These are phyloP conservation scores for Closterium sp. DNA, from an alignment of 139 green algal species.

Conservation along the genomic window DNA sequence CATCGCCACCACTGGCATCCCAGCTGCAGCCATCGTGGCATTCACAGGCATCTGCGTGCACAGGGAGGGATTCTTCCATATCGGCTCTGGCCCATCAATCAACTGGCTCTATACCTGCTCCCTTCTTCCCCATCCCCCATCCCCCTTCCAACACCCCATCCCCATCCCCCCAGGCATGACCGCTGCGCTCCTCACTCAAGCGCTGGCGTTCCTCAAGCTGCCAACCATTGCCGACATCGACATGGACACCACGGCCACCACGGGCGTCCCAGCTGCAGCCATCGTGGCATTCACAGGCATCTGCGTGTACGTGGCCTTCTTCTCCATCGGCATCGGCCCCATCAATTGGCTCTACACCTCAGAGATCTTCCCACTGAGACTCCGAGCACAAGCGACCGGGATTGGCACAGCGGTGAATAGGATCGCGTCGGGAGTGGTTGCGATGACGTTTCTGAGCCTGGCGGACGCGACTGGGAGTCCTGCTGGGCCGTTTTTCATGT, in stretches of 20 bases:
- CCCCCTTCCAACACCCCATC: background rate
- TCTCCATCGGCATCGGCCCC: conserved; percentile 50
- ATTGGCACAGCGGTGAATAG: conserved; percentile 40
- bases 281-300: conserved; percentile 21
- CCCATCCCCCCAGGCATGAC: conserved; percentile 26
- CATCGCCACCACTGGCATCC: background rate
- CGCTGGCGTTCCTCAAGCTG: conserved; percentile 20
- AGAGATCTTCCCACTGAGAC: conserved; percentile 49
- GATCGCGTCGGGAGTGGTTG: conserved; percentile 36
- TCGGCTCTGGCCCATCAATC: too few species aligned
- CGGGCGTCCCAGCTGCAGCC: background rate
- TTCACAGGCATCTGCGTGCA: conserved; percentile 30
- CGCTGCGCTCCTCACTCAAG: conserved; percentile 11
- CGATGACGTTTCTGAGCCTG: conserved; percentile 47
- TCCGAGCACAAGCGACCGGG: conserved; percentile 37
- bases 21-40: conserved; percentile 4
- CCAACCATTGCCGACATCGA: background rate
- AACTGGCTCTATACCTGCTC: too few species aligned
- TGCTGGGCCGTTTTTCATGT: conserved; percentile 49
- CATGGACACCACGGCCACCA: background rate
- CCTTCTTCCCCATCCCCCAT: conserved; percentile 2
- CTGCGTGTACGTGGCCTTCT: conserved; percentile 48
- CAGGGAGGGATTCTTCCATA: too few species aligned
- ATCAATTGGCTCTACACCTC: conserved; percentile 44
- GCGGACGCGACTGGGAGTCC: conserved; percentile 12